These are phyloP conservation scores for Suhomyces sp. DNA, from an alignment of 805 yeast genomes.

Conservation along the genomic window DNA sequence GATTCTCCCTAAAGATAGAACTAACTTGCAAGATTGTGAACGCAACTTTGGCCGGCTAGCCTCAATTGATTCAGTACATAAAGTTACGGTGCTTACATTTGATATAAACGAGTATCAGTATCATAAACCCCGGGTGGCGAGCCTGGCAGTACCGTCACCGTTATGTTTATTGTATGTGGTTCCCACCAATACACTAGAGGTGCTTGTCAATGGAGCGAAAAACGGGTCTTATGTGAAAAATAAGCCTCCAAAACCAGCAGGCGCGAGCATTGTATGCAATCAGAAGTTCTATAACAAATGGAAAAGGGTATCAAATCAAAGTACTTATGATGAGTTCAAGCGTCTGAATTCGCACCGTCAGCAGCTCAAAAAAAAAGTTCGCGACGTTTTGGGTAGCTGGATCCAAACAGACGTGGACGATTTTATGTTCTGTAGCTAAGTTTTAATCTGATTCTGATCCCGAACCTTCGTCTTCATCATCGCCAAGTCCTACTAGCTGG, in stretches of 20 bases:
- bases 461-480: conserved; percentile 33
- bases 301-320: background rate
- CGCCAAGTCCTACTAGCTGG: conserved; percentile 27
- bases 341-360: conserved; percentile 24
- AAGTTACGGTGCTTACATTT: conserved; percentile 21
- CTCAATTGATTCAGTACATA: conserved; percentile 10
- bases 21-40: conserved; percentile 24
- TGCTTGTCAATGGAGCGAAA: conserved; percentile 56
- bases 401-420: conserved; percentile 43
- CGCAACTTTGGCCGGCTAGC: conserved; percentile 41
- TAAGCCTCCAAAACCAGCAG: conserved; percentile 41
- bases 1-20: conserved; percentile 42
- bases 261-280: conserved; percentile 41
- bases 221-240: conserved; percentile 54
- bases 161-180: conserved; percentile 27
- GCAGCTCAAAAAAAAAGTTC: conserved; percentile 23
- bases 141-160: conserved; percentile 25
- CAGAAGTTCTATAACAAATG: conserved; percentile 16
- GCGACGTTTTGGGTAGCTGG: conserved; percentile 45
- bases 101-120: conserved; percentile 20
- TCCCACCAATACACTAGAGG: conserved; percentile 27
- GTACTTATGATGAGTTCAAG: conserved; percentile 15
- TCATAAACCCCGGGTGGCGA: conserved; percentile 17
- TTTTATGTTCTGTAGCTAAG: conserved; percentile 17
- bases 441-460: conserved; percentile 33